phyloP scores from a whole-genome alignment of 1,284 basidiomycete genomes.

The Erythrobasidium hasegawianum region DNA sequence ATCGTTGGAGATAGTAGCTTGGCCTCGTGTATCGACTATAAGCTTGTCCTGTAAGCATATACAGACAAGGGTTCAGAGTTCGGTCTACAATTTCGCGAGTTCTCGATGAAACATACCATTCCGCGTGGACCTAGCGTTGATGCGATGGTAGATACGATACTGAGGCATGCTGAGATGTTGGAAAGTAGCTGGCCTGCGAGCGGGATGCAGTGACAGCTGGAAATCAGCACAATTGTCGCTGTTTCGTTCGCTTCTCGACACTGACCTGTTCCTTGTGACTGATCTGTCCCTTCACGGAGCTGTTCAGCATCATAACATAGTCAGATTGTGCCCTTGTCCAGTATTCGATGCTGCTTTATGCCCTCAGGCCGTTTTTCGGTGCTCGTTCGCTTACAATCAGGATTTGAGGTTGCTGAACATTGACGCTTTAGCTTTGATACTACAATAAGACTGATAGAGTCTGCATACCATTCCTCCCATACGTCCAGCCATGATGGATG shows the following conservation, averaged over 20 bases:
- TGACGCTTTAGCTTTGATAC: not conserved
- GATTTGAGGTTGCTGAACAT: constrained; percentile 1
- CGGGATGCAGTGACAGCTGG: too few relatives aligned
- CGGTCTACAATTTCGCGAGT: not conserved
- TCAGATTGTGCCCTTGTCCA: too few relatives aligned
- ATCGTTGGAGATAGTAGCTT: constrained; percentile 99
- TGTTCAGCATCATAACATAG: constrained; percentile 1
- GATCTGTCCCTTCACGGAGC: constrained; percentile 68
- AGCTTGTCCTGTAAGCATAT: constrained; percentile 34
- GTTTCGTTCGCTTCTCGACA: constrained; percentile 48
- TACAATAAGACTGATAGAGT: too few relatives aligned
- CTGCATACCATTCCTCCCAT: constrained; percentile 28
- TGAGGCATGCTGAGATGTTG: constrained; percentile 87
- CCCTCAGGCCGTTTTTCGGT: not conserved
- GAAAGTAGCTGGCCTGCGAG: constrained; percentile 83
- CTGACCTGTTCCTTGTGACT: constrained; percentile 93
- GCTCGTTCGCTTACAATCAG: constrained; percentile 6
- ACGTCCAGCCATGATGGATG: constrained; percentile 28
- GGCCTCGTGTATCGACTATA: constrained; percentile 54
- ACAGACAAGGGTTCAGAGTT: too few relatives aligned
- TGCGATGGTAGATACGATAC: constrained; percentile 81
- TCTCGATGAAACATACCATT: constrained; percentile 61
- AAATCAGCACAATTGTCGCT: too few relatives aligned
- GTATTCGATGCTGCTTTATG: not conserved
- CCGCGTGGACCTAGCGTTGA: constrained; percentile 94